Evolutionary conservation across 2,329 filamentous ascomycete species (phyloP).

Genomic region (Epichloe bromicola): DNA sequence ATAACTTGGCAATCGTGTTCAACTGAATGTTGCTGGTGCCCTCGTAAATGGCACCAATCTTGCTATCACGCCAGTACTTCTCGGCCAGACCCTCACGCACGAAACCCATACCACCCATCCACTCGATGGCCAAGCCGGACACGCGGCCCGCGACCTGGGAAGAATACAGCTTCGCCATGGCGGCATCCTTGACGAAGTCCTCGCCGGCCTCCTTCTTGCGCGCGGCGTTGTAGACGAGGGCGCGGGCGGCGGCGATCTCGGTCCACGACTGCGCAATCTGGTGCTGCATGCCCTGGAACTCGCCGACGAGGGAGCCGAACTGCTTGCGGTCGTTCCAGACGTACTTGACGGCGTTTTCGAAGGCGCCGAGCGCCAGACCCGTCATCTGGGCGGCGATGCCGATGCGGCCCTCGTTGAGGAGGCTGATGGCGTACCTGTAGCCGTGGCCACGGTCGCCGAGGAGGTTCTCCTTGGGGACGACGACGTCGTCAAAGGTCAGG

Average conservation of each 20-base stretch:
- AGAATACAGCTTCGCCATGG: conserved; percentile 94
- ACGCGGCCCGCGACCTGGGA: conserved; percentile 87
- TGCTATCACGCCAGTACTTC: conserved; percentile 96
- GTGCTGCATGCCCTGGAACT: conserved; percentile 99
- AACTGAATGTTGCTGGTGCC: conserved; percentile 70
- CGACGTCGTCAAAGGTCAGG: conserved; percentile 92
- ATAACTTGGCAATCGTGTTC: conserved; percentile 49
- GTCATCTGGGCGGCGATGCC: conserved; percentile 99
- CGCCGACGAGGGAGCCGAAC: conserved; percentile 84
- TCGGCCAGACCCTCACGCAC: conserved; percentile 91
- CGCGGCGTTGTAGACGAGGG: conserved; percentile 88
- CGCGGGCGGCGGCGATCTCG: conserved; percentile 82
- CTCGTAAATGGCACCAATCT: conserved; percentile 97
- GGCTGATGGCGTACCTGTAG: conserved; percentile 93
- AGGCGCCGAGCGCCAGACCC: conserved; percentile 83
- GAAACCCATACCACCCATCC: conserved; percentile 99
- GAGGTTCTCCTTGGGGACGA: conserved; percentile 76
- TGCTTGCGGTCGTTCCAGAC: conserved; percentile 98
- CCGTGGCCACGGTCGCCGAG: conserved; percentile 81
- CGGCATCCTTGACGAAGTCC: conserved; percentile 88
- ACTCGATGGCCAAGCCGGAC: conserved; percentile 78
- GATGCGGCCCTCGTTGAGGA: conserved; percentile 93
- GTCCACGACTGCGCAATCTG: conserved; percentile 93
- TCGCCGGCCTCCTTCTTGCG: conserved; percentile 97
- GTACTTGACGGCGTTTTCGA: conserved; percentile 85